phyloP scores from a whole-genome alignment of 805 yeast genomes.

The Candida pini region DNA sequence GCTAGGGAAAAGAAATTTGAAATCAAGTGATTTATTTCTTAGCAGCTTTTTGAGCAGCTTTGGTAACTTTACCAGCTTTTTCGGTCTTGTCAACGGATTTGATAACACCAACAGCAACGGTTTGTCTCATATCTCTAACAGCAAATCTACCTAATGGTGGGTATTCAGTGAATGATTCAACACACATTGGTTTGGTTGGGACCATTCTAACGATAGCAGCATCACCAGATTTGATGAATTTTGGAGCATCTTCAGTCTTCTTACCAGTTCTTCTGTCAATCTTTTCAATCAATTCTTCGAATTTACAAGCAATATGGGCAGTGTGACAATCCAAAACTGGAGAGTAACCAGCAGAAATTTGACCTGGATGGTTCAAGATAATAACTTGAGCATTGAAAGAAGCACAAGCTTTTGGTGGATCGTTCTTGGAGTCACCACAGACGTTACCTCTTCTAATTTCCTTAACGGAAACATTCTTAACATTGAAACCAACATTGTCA shows the following conservation, averaged over 20 bases:
- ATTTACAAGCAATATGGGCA: conserved; percentile 88
- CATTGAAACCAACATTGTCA: conserved; percentile 89
- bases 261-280: conserved; percentile 93
- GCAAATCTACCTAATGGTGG: conserved; percentile 97
- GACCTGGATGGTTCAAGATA: conserved; percentile 90
- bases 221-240: conserved; percentile 94
- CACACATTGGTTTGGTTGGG: conserved; percentile 89
- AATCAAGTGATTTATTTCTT: conserved; percentile 49
- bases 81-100: conserved; percentile 84
- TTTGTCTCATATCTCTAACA: conserved; percentile 99
- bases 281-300: conserved; percentile 72
- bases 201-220: conserved; percentile 90
- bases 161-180: conserved; percentile 90
- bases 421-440: conserved; percentile 85
- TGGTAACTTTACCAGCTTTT: conserved; percentile 91
- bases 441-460: conserved; percentile 93
- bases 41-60: conserved; percentile 85
- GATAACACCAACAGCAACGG: conserved; percentile 99
- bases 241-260: conserved; percentile 83
- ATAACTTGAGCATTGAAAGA: conserved; percentile 76
- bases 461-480: conserved; percentile 84
- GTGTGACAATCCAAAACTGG: conserved; percentile 92
- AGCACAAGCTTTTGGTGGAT: conserved; percentile 75
- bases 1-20: neutral
- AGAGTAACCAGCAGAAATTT: conserved; percentile 84